phyloP scores from a whole-genome alignment of 495 filamentous ascomycete species.

The Umbilicaria muhlenbergii region DNA sequence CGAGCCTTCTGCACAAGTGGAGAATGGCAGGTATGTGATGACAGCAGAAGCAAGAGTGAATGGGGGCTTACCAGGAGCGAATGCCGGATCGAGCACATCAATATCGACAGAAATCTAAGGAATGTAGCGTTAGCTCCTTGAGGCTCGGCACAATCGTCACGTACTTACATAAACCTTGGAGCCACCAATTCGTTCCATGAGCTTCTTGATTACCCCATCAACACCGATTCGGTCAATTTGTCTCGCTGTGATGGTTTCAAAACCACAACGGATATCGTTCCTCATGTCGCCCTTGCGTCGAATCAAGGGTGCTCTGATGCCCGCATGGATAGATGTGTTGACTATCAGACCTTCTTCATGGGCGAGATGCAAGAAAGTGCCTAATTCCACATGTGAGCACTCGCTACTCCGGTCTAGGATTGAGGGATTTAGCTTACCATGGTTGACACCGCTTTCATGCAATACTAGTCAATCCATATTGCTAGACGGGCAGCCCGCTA shows the following conservation, averaged over 20 bases:
- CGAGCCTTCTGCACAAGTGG: too few relatives aligned
- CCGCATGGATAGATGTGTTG: conserved; percentile 33
- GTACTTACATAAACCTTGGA: conserved; percentile 11
- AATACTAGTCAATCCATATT: neutral
- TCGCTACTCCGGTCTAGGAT: neutral
- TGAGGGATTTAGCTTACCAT: conserved; percentile 13
- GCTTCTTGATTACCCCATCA: conserved; percentile 23
- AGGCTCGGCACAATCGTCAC: conserved; percentile 9
- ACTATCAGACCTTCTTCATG: conserved; percentile 35
- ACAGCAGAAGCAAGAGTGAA: too few relatives aligned
- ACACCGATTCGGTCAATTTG: conserved; percentile 34
- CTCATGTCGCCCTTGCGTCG: conserved; percentile 27
- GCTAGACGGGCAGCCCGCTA: too few relatives aligned
- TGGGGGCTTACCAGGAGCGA: conserved; percentile 25
- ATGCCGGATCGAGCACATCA: conserved; percentile 36
- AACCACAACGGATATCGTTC: conserved; percentile 34
- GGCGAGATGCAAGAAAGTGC: conserved; percentile 34
- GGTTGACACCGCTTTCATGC: conserved; percentile 28
- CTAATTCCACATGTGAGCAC: neutral
- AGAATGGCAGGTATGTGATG: too few relatives aligned
- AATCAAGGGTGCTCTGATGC: conserved; percentile 30
- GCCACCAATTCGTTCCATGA: conserved; percentile 26
- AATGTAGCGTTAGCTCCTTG: conserved; percentile 20
- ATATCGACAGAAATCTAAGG: conserved; percentile 28
- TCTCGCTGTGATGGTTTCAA: conserved; percentile 30